phyloP scores from a whole-genome alignment of 306 rosid genomes.

The Inga oerstediana region DNA sequence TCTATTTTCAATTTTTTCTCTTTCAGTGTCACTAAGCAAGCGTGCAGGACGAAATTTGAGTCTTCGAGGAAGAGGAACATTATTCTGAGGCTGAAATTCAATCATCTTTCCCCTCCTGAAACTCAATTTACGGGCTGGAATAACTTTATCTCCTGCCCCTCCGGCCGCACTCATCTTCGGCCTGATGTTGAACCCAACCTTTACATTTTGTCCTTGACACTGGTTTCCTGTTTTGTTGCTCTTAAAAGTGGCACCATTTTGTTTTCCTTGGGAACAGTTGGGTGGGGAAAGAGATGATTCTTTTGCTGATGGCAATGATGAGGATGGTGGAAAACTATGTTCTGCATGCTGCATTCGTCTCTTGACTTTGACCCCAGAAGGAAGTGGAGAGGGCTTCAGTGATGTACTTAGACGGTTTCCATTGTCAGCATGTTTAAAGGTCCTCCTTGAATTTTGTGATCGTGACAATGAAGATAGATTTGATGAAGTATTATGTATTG shows the following conservation, averaged over 20 bases:
- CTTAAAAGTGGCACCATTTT: conserved; percentile 38
- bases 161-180: conserved; percentile 37
- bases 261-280: conserved; percentile 35
- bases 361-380: conserved; percentile 37
- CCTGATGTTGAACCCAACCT: conserved; percentile 46
- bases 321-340: conserved; percentile 7
- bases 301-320: conserved; percentile 36
- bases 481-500: conserved; percentile 19
- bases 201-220: conserved; percentile 36
- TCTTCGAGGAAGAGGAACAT: conserved; percentile 53
- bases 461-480: conserved; percentile 25
- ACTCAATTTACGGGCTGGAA: conserved; percentile 47
- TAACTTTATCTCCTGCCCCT: conserved; percentile 40
- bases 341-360: conserved; percentile 22
- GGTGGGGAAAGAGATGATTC: conserved; percentile 29
- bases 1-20: conserved; percentile 23
- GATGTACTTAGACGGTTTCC: conserved; percentile 30
- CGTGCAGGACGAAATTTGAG: conserved; percentile 71
- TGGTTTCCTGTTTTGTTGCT: conserved; percentile 20
- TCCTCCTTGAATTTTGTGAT: conserved; percentile 44
- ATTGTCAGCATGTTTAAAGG: conserved; percentile 33
- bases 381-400: conserved; percentile 2
- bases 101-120: conserved; percentile 71
- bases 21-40: conserved; percentile 33
- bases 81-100: conserved; percentile 62